phyloP scores from a whole-genome alignment of 306 rosid species.

The Acacia crassicarpa region DNA sequence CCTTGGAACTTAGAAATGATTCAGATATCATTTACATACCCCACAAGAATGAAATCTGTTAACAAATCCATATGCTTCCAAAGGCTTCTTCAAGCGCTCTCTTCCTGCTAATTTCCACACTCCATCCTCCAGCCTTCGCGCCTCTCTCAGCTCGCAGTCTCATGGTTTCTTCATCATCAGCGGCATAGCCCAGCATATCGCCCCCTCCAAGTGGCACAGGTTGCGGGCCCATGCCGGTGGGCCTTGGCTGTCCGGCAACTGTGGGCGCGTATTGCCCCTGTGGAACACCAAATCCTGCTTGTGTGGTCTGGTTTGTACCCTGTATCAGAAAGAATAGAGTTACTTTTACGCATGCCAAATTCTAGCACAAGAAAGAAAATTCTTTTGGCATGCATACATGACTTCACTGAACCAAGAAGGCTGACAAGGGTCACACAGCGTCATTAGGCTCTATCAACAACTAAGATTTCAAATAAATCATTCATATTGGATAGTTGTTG shows the following conservation, averaged over 20 bases:
- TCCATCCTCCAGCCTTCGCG: constrained; percentile 90
- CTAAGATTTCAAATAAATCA: background rate
- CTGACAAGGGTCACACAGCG: too few species aligned
- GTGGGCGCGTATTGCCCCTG: constrained; percentile 94
- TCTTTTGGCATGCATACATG: background rate
- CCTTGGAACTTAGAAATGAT: background rate
- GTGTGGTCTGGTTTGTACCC: constrained; percentile 59
- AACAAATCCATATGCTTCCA: constrained; percentile 80
- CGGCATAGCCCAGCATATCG: constrained; percentile 53
- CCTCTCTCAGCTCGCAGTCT: constrained; percentile 73
- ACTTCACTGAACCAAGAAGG: background rate
- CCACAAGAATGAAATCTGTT: background rate
- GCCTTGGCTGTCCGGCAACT: constrained; percentile 82
- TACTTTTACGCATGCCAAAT: constrained; percentile 10
- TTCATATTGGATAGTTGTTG: background rate
- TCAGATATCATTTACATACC: background rate
- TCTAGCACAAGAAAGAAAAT: constrained; percentile 7
- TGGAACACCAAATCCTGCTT: constrained; percentile 57
- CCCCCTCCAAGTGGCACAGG: constrained; percentile 77
- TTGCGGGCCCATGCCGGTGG: constrained; percentile 75
- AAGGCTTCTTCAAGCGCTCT: constrained; percentile 91
- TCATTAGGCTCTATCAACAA: background rate
- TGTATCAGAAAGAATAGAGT: constrained; percentile 31
- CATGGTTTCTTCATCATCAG: constrained; percentile 65
- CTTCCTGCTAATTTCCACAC: constrained; percentile 66